Evolutionary conservation across 2,329 filamentous ascomycete species (phyloP).

Genomic region (Cladorrhinum sp.): DNA sequence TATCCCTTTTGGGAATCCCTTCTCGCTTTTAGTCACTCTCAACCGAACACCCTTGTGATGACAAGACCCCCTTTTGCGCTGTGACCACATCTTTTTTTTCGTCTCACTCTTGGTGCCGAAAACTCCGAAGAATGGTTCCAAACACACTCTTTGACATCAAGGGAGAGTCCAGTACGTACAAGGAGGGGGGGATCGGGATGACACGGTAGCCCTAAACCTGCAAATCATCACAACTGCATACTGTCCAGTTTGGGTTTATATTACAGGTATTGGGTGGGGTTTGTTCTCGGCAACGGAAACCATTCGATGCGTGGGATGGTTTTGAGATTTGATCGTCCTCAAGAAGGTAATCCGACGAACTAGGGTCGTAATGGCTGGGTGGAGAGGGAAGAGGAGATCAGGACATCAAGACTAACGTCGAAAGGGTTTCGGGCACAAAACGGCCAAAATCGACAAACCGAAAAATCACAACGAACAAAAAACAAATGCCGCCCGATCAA

Average conservation of each 20-base stretch:
- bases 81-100: neutral
- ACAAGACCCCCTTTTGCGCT: neutral
- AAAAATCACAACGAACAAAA: neutral
- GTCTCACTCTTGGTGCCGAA: neutral
- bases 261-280: neutral
- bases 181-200: neutral
- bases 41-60: neutral
- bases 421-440: neutral
- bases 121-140: neutral
- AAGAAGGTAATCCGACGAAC: neutral
- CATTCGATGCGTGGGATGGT: neutral
- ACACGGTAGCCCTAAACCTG: neutral
- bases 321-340: neutral
- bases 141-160: neutral
- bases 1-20: neutral
- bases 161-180: neutral
- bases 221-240: neutral
- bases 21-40: neutral
- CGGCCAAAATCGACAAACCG: neutral
- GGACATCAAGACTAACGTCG: neutral
- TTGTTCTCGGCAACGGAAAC: neutral
- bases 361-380: neutral
- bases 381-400: too few species aligned
- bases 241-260: neutral
- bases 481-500: conserved; percentile 2